Conservation (phyloP, 805 yeast species). For the Zygosaccharomyces lentus region DNA sequence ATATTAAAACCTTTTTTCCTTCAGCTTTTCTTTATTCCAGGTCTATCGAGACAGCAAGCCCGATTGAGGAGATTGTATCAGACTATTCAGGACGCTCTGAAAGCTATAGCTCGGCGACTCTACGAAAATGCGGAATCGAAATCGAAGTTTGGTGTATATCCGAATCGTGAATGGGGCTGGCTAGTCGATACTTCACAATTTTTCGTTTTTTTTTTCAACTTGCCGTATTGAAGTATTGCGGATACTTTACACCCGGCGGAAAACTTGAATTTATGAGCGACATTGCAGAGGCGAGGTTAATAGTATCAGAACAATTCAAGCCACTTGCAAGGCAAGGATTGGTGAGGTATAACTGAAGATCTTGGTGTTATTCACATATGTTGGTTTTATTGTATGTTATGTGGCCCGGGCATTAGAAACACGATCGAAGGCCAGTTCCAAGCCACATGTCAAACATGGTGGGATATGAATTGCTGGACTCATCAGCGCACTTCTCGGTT, state of each 20-base stretch:
- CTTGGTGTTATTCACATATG: too few relatives aligned
- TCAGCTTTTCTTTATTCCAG: background rate
- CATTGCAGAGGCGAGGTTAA: background rate
- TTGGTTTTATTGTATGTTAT: too few relatives aligned
- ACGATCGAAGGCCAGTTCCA: too few relatives aligned
- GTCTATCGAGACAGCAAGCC: slow-evolving; percentile 1
- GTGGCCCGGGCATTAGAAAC: too few relatives aligned
- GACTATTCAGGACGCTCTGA: background rate
- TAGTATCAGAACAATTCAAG: background rate
- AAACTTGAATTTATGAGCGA: background rate
- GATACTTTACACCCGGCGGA: background rate
- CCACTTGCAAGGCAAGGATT: too few relatives aligned
- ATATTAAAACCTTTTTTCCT: background rate
- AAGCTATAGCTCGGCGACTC: background rate
- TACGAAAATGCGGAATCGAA: background rate
- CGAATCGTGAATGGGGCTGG: background rate
- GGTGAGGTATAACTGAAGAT: too few relatives aligned
- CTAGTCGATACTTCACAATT: background rate
- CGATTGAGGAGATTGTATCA: background rate
- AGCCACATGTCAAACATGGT: too few relatives aligned
- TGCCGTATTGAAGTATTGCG: background rate
- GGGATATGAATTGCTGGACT: too few relatives aligned
- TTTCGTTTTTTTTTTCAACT: background rate
- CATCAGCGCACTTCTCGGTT: too few relatives aligned
- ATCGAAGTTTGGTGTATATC: background rate